Percentiles rank a stretch among this genome's conserved stretches.
These are phyloP conservation scores for Aspergillus pseudotamarii DNA, from an alignment of 2,329 filamentous ascomycete genomes.

Conservation along the genomic window DNA sequence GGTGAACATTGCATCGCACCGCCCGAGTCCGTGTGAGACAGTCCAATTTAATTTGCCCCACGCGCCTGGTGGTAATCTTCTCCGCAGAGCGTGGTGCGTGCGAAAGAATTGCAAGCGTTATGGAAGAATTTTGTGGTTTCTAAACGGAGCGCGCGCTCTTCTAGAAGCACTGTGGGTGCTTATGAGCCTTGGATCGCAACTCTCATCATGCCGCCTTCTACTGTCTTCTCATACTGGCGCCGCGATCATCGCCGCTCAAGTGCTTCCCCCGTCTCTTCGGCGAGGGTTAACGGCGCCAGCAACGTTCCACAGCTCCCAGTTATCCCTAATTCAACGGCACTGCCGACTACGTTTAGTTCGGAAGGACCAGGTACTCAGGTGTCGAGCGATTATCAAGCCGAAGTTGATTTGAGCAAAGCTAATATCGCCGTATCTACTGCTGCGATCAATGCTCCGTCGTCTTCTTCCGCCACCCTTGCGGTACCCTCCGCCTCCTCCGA, in stretches of 20 bases:
- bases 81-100: background rate
- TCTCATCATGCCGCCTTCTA: constrained; percentile 37
- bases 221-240: constrained; percentile 45
- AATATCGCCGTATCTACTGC: constrained; percentile 22
- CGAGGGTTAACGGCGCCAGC: constrained; percentile 25
- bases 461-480: constrained; percentile 33
- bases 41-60: constrained; percentile 11
- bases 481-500: constrained; percentile 31
- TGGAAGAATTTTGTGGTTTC: constrained; percentile 16
- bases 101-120: constrained; percentile 12
- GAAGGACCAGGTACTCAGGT: constrained; percentile 21
- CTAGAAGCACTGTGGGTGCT: constrained; percentile 20
- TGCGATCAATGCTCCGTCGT: constrained; percentile 26
- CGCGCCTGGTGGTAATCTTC: constrained; percentile 10
- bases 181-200: constrained; percentile 7
- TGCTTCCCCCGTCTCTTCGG: constrained; percentile 31
- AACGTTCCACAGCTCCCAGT: constrained; percentile 37
- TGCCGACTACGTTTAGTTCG: constrained; percentile 28
- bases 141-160: constrained; percentile 19
- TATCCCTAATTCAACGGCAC: constrained; percentile 32
- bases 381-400: constrained; percentile 27
- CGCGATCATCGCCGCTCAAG: constrained; percentile 42
- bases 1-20: background rate
- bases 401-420: constrained; percentile 28
- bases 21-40: constrained; percentile 11